Conservation (phyloP, 2,329 filamentous ascomycete genomes). For the Colletotrichum karsti region DNA sequence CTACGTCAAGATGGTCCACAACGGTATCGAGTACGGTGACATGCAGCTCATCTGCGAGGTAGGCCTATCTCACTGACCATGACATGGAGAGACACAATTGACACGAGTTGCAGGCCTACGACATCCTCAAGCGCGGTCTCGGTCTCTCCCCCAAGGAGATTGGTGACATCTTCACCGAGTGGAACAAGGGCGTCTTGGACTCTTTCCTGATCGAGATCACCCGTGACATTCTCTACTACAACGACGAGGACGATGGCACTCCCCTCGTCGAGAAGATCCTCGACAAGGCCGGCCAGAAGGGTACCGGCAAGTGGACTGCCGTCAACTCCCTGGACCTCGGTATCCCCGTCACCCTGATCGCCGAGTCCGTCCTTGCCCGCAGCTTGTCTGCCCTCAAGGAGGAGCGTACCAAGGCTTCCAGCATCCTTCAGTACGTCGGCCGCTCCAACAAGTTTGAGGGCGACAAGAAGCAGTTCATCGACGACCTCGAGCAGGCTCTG, state of each 20-base stretch:
- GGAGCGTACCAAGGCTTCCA: conserved; percentile 85
- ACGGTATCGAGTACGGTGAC: conserved; percentile 99
- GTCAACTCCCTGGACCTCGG: conserved; percentile 98
- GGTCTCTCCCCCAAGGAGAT: conserved; percentile 93
- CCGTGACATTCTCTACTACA: conserved; percentile 97
- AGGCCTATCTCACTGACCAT: conserved; percentile 38
- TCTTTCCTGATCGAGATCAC: conserved; percentile 99
- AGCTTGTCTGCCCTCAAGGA: conserved; percentile 95
- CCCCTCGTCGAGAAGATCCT: conserved; percentile 98
- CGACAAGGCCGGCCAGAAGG: conserved; percentile 98
- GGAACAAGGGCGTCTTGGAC: conserved; percentile 98
- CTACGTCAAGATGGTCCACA: conserved; percentile 99
- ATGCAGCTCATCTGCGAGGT: conserved; percentile 99
- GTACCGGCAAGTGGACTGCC: conserved; percentile 99
- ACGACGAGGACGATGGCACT: conserved; percentile 85
- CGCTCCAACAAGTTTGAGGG: conserved; percentile 84
- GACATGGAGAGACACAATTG: conserved; percentile 7
- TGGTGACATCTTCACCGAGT: conserved; percentile 90
- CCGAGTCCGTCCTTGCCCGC: conserved; percentile 94
- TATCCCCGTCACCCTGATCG: conserved; percentile 98
- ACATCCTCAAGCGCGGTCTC: conserved; percentile 99
- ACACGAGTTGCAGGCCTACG: conserved; percentile 79
- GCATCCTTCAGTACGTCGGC: conserved; percentile 77
- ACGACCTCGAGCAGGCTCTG: conserved; percentile 97
- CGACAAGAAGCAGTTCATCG: conserved; percentile 92